Base-by-base conservation (phyloP, 108 stramenopile species). In the Skeletonema costatum region DNA sequence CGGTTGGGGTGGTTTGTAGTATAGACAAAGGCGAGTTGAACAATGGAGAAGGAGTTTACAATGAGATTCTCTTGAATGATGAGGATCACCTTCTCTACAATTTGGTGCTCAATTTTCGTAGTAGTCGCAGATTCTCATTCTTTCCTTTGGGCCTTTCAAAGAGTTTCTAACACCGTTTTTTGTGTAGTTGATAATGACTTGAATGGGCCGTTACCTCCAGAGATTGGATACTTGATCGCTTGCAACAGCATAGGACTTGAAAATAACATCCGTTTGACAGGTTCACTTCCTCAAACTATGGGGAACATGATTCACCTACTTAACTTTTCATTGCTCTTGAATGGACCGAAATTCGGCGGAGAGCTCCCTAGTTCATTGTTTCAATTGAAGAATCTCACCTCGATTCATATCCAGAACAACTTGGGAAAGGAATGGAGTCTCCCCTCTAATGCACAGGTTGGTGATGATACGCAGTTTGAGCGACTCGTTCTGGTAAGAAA, bases 161-260 rank as follows among this genome's bases (percentile, higher is more conserved):
- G 25, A 25, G 25, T 25, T 25, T 25, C 25, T 25, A 25, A 25
- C 25, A 25, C 25, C 25, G 0, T 25, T 25, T 25, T 68, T 30
- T 48, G 3, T 51, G 25, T 2, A 51, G 50, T 48, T 32, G 2
- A 12, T 1, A 87, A 87, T 48, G 46, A 38, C 10, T 29, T 89
- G 7, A 74, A 70, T 19, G 88, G 88, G 3, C 38, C 68, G 2
- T 68, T 89, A 29, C 81, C 86, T 31, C 51, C 73, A 29, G 68
- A 73, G 33, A 32, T 84, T 33, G 86, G 81, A 31, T 41, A 71
- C 17, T 32, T 68, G 31, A 8, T 33, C 3, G 68, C 56, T 35
- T 11, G 44, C 7, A n/a, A 11, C 0, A n/a, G 1, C 5, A 32
- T 68, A 6, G 4, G 5, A 12, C 5, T 68, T 12, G 48, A 68